These are phyloP conservation scores for Favolaschia claudopus DNA, from an alignment of 768 basidiomycete genomes.

Conservation along the genomic window DNA sequence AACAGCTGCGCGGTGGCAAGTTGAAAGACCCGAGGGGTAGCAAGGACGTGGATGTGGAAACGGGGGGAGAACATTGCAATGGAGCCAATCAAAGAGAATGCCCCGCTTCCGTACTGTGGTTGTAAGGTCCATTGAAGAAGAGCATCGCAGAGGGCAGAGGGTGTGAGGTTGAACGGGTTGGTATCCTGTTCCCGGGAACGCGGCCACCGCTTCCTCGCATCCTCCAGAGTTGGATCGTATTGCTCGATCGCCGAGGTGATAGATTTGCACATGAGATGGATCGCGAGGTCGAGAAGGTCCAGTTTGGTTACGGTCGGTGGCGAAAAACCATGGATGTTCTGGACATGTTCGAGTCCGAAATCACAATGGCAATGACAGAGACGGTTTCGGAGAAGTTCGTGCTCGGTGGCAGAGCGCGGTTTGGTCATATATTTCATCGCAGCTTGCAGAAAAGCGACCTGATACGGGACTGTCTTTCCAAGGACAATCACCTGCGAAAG, in stretches of 20 bases:
- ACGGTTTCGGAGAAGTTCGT: not conserved
- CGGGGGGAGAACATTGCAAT: not conserved
- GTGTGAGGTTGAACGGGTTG: not conserved
- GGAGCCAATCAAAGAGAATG: not conserved
- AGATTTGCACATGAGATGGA: not conserved
- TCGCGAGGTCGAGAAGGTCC: not conserved
- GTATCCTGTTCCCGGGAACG: not conserved
- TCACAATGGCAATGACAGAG: not conserved
- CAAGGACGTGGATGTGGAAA: not conserved
- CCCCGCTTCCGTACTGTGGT: not conserved
- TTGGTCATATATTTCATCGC: slow-evolving; percentile 12
- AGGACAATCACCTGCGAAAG: not conserved
- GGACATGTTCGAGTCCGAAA: not conserved
- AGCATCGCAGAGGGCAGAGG: not conserved
- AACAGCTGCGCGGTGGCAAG: slow-evolving; percentile 4
- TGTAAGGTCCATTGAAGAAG: not conserved
- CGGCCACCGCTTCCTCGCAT: not conserved
- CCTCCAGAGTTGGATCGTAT: not conserved
- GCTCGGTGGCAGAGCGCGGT: not conserved
- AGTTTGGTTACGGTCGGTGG: not conserved
- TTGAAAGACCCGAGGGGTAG: not conserved
- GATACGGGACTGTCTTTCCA: not conserved
- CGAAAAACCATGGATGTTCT: not conserved
- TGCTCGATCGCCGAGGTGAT: not conserved
- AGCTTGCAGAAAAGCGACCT: not conserved